Conservation (phyloP, 1,284 basidiomycete species). For the Rhodotorula sp. region DNA sequence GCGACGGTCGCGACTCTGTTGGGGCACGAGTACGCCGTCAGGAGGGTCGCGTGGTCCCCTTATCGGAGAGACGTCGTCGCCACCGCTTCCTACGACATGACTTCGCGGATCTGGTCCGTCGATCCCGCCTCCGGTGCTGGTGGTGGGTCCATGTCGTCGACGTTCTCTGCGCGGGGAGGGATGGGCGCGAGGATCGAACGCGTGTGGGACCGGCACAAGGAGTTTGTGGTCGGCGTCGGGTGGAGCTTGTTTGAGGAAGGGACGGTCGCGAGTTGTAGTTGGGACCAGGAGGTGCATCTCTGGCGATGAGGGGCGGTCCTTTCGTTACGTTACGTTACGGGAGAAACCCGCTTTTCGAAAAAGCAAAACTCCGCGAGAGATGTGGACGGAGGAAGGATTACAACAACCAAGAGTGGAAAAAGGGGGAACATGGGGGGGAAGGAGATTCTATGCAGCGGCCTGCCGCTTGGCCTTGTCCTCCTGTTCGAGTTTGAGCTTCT, state of each 20-base stretch:
- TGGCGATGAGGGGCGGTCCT: slow-evolving; percentile 49
- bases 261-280: slow-evolving; percentile 79
- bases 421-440: background rate
- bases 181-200: slow-evolving; percentile 54
- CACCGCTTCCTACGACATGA: slow-evolving; percentile 94
- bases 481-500: slow-evolving; percentile 34
- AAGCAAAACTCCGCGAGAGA: background rate
- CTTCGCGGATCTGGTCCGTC: slow-evolving; percentile 70
- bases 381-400: background rate
- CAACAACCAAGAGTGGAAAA: background rate
- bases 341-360: background rate
- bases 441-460: background rate
- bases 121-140: slow-evolving; percentile 61
- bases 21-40: slow-evolving; percentile 56
- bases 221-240: slow-evolving; percentile 87
- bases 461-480: slow-evolving; percentile 15
- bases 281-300: slow-evolving; percentile 82
- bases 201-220: slow-evolving; percentile 83
- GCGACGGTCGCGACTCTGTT: slow-evolving; percentile 46
- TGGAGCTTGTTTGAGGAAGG: slow-evolving; percentile 83
- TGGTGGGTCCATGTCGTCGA: slow-evolving; percentile 54
- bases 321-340: background rate
- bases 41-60: slow-evolving; percentile 53
- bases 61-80: slow-evolving; percentile 70
- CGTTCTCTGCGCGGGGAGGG: slow-evolving; percentile 50